Evolutionary conservation across 768 basidiomycete genomes (phyloP).

Genomic region (Hygrophorus pudorinus): DNA sequence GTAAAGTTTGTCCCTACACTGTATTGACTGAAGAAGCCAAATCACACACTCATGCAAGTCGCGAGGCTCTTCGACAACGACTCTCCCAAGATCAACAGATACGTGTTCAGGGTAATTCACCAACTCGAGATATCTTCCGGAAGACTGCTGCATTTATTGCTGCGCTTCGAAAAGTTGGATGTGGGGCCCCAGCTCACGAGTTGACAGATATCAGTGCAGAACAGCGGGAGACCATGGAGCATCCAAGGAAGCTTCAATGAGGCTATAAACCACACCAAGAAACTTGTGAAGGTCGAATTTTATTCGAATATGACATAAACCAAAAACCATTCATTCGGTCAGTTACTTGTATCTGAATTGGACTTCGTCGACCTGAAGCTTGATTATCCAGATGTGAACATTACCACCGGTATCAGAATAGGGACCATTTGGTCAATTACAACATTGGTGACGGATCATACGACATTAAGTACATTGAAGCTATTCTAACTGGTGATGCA

Average conservation of each 20-base stretch:
- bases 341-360: background rate
- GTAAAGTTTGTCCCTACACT: constrained; percentile 10
- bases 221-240: background rate
- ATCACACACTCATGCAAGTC: constrained; percentile 7
- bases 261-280: constrained; percentile 1
- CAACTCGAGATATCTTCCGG: constrained; percentile 1
- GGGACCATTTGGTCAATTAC: background rate
- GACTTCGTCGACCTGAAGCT: background rate
- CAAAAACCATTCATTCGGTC: constrained; percentile 2
- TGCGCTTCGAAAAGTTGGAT: constrained; percentile 2
- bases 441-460: constrained; percentile 10
- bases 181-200: background rate
- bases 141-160: constrained; percentile 1
- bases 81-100: background rate
- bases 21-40: constrained; percentile 2
- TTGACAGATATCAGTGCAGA: background rate
- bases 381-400: constrained; percentile 3
- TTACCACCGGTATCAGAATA: background rate
- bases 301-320: background rate
- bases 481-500: constrained; percentile 11
- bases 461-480: constrained; percentile 14
- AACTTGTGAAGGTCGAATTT: constrained; percentile 3
- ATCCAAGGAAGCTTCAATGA: constrained; percentile 1
- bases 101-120: background rate
- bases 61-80: constrained; percentile 3